These are phyloP conservation scores for Aspergillus novoparasiticus DNA, from an alignment of 2,329 filamentous ascomycete genomes.

Conservation along the genomic window DNA sequence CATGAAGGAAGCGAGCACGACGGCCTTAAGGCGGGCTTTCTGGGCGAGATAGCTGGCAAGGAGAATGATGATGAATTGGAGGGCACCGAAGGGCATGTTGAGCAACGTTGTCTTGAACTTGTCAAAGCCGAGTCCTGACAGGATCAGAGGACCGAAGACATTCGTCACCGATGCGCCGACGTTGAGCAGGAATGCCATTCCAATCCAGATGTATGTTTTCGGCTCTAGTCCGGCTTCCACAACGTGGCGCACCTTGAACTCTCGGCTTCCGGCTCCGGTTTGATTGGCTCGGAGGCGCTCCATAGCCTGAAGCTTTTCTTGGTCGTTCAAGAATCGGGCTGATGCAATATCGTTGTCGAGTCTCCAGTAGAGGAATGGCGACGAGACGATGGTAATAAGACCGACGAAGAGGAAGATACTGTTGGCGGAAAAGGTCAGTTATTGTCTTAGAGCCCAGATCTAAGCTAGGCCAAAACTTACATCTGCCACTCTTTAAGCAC, in stretches of 20 bases:
- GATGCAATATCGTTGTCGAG: constrained; percentile 61
- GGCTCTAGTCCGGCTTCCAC: constrained; percentile 46
- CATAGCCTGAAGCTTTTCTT: constrained; percentile 50
- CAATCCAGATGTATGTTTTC: constrained; percentile 62
- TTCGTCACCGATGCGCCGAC: constrained; percentile 66
- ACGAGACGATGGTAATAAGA: constrained; percentile 60
- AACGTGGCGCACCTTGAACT: constrained; percentile 51
- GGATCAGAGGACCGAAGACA: constrained; percentile 66
- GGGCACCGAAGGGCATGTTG: constrained; percentile 67
- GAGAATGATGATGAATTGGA: constrained; percentile 64
- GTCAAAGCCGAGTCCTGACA: constrained; percentile 63
- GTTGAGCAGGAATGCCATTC: constrained; percentile 63
- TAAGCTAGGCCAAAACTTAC: constrained; percentile 23
- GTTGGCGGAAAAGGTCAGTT: constrained; percentile 1
- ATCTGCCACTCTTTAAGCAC: constrained; percentile 55
- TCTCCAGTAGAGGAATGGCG: constrained; percentile 61
- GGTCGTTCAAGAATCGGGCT: constrained; percentile 50
- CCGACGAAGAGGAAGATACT: constrained; percentile 64
- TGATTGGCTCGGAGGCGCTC: constrained; percentile 55
- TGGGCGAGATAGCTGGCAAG: constrained; percentile 61
- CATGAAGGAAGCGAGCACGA: constrained; percentile 56
- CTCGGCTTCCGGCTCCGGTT: constrained; percentile 48
- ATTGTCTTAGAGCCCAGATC: fast-evolving
- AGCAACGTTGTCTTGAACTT: constrained; percentile 61
- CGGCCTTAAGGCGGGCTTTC: constrained; percentile 59